phyloP scores from a whole-genome alignment of 2,329 filamentous ascomycete species.

The Pochonia chlamydosporia region DNA sequence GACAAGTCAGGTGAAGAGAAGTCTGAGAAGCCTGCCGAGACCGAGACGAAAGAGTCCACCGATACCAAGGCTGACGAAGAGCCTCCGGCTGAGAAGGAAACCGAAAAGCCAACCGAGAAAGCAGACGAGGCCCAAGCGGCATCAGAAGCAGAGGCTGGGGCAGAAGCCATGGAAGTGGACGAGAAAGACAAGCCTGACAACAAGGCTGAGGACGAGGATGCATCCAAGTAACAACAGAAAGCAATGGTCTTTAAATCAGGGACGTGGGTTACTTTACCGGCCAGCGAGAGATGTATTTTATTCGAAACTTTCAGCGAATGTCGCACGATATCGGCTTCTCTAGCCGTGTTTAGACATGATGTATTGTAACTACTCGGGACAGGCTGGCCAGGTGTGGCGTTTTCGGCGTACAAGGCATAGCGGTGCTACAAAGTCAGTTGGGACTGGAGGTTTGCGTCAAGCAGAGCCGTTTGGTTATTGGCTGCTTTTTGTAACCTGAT shows the following conservation, averaged over 20 bases:
- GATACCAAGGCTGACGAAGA: conserved; percentile 19
- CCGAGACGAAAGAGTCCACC: conserved; percentile 2
- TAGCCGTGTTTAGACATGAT: not conserved
- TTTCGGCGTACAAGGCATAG: conserved; percentile 13
- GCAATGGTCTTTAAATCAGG: conserved; percentile 8
- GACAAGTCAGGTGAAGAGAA: conserved; percentile 16
- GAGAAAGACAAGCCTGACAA: conserved; percentile 21
- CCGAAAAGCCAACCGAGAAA: conserved; percentile 17
- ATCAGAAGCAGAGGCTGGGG: not conserved
- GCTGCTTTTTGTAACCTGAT: not conserved
- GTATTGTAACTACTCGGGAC: conserved; percentile 3
- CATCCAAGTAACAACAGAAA: conserved; percentile 18
- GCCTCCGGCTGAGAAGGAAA: conserved; percentile 13
- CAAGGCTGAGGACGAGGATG: conserved; percentile 16
- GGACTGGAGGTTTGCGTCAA: not conserved
- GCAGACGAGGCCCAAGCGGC: conserved; percentile 12
- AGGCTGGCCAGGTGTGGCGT: conserved; percentile 9
- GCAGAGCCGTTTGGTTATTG: not conserved
- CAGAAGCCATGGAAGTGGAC: conserved; percentile 30
- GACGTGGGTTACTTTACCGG: not conserved
- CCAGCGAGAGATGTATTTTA: not conserved
- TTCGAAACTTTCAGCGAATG: not conserved
- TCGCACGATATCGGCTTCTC: not conserved
- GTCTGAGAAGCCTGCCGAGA: conserved; percentile 8
- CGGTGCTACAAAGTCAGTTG: conserved; percentile 6